Percentiles rank a stretch among this genome's conserved stretches.
phyloP scores from a whole-genome alignment of 2,329 filamentous ascomycete genomes.

The Lasiodiplodia gonubiensis region DNA sequence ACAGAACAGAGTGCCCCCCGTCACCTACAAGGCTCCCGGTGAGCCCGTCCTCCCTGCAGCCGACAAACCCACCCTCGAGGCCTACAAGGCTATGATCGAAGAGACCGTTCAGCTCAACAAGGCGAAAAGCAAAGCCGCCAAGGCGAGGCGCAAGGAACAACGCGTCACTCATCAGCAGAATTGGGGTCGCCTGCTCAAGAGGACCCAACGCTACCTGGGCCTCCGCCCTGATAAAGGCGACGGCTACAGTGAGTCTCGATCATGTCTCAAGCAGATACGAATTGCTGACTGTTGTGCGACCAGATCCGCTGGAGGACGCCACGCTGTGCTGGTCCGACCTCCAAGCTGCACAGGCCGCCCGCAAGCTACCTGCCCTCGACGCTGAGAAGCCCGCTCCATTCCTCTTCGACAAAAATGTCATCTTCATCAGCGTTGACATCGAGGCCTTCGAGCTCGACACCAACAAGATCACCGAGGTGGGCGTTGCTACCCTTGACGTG shows the following conservation, averaged over 20 bases:
- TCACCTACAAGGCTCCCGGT: constrained; percentile 31
- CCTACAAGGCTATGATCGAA: constrained; percentile 63
- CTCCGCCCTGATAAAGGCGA: constrained; percentile 55
- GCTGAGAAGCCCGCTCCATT: constrained; percentile 54
- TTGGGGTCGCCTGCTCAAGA: constrained; percentile 63
- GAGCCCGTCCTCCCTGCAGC: constrained; percentile 36
- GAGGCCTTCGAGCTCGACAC: constrained; percentile 77
- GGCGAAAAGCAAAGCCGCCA: constrained; percentile 55
- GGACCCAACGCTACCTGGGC: constrained; percentile 73
- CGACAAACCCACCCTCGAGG: constrained; percentile 48
- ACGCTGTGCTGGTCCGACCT: constrained; percentile 26
- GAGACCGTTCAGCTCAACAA: constrained; percentile 57
- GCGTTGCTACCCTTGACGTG: constrained; percentile 81
- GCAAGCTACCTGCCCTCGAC: constrained; percentile 47
- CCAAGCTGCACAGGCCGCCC: constrained; percentile 1
- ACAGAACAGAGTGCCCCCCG: constrained; percentile 37
- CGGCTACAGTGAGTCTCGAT: constrained; percentile 28
- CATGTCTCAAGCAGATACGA: not conserved
- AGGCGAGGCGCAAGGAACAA: constrained; percentile 58
- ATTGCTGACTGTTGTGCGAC: constrained; percentile 10
- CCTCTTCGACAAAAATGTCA: constrained; percentile 58
- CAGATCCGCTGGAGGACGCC: constrained; percentile 19
- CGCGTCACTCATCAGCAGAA: constrained; percentile 57
- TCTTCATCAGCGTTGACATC: constrained; percentile 81
- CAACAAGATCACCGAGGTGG: constrained; percentile 79